A percentile compares a stretch with the other conserved stretches of the same genome.
These are phyloP conservation scores for Leishmania turanica DNA, from an alignment of 208 protist species.

Conservation along the genomic window DNA sequence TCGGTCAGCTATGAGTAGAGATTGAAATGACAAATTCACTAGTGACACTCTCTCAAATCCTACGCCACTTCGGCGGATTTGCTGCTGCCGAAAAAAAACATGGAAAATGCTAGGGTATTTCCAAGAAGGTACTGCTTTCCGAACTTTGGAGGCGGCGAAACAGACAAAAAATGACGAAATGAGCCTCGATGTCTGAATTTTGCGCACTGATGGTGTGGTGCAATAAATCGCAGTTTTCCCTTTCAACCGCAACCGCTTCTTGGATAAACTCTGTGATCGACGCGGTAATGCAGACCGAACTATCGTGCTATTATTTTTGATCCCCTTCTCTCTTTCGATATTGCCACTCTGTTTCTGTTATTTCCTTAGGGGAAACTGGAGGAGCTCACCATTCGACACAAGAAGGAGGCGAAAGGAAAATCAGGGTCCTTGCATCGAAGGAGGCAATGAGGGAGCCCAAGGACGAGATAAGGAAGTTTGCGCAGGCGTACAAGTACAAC, in stretches of 20 bases:
- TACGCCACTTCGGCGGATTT: not conserved
- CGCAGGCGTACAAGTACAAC: conserved; percentile 72
- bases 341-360: not conserved
- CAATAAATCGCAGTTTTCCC: not conserved
- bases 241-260: not conserved
- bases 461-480: conserved; percentile 64
- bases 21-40: not conserved
- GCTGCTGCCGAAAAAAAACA: not conserved
- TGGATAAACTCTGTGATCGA: not conserved
- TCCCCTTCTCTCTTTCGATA: not conserved
- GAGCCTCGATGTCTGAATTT: not conserved
- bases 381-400: not conserved
- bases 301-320: not conserved
- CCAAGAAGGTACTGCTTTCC: not conserved
- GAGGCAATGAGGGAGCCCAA: conserved; percentile 54
- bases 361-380: not conserved
- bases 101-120: not conserved
- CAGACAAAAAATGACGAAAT: not conserved
- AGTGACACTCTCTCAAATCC: not conserved
- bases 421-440: not conserved
- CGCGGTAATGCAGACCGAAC: not conserved
- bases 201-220: not conserved
- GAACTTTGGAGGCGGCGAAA: not conserved
- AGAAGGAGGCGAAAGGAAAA: not conserved
- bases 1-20: conserved; percentile 12